Evolutionary conservation across 352 stramenopile species (phyloP).

Genomic region (Phytophthora parvispora): DNA sequence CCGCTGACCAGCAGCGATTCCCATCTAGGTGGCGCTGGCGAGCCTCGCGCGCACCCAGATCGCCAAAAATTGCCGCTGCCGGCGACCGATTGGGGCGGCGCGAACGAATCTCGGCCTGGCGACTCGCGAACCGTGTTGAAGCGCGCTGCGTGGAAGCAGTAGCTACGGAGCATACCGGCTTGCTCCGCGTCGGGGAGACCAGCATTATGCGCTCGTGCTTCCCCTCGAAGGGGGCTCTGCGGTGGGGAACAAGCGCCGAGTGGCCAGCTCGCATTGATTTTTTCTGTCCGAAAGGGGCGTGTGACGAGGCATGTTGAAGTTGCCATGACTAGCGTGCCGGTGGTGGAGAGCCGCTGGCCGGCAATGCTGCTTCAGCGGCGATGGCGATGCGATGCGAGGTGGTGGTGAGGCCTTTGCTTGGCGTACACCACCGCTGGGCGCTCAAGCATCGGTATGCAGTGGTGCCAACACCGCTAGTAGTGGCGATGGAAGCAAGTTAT

Average conservation of each 20-base stretch:
- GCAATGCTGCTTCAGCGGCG: not conserved
- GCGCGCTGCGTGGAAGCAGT: too few species aligned
- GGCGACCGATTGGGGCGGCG: not conserved
- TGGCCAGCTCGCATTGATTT: not conserved
- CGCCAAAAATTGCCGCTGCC: constrained; percentile 10
- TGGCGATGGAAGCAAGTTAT: too few species aligned
- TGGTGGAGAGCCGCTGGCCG: not conserved
- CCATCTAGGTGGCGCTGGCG: constrained; percentile 1
- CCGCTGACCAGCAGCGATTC: not conserved
- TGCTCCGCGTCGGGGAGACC: not conserved
- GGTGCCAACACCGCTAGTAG: too few species aligned
- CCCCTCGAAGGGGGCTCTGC: not conserved
- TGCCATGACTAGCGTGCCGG: not conserved
- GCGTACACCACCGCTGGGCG: not conserved
- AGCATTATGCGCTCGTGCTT: not conserved
- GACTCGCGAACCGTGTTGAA: not conserved
- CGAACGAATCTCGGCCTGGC: not conserved
- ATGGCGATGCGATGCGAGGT: not conserved
- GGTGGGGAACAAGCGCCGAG: not conserved
- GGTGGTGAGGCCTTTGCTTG: not conserved
- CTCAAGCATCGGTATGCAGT: not conserved
- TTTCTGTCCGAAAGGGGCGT: constrained; percentile 8
- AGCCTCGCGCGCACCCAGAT: constrained; percentile 17
- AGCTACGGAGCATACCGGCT: not conserved
- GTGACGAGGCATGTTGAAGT: constrained; percentile 6